Base-by-base conservation (phyloP, 2,329 filamentous ascomycete genomes). In the Ophiostoma montium region DNA sequence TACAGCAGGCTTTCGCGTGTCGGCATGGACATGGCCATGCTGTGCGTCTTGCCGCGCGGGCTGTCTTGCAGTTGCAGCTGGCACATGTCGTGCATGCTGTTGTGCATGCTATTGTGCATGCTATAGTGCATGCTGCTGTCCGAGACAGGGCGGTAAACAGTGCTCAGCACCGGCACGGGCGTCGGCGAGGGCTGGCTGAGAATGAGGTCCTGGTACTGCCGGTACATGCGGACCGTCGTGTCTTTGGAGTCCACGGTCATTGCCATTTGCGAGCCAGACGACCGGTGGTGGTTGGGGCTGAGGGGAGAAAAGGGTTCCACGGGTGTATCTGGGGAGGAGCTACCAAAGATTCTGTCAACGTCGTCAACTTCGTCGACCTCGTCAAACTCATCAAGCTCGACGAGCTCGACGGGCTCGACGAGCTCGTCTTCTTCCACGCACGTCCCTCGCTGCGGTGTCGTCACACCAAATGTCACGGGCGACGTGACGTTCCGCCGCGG, bases 141-240 rank as follows among this genome's bases (percentile, higher is more conserved):
- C 15, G 15, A 42, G 13, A 18, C n/a, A n/a, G n/a, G n/a, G n/a
- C 12, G 27, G 32, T 46, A 36, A 15, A n/a, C 16, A 3, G 12
- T 9, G 35, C 12, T 42, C 27, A 21, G 33, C 13, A 42, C 33
- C 16, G 44, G n/a, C 19, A 19, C 43, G 16, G 42, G 42, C 11
- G 42, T 33, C 5, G 42, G 42, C 3, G 42, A 44, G 6, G 42
- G 42, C 42, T 44, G 42, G 42, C 35, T 33, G 16, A 51, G 47
- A 51, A 46, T 39, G 5, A 55, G 50, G 5, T 52, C 49, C 7
- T 57, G 52, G 51, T 65, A 63, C 43, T 64, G 58, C 2, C 56
- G 58, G 47, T 63, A 58, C 12, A 66, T 61, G 13, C 55, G 58
- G 3, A 65, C 59, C 0, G 61, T 65, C 39, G 57, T 64, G 18